Evolutionary conservation across 495 filamentous ascomycete species (phyloP).

Genomic region (Lasiosphaeris hirsuta): DNA sequence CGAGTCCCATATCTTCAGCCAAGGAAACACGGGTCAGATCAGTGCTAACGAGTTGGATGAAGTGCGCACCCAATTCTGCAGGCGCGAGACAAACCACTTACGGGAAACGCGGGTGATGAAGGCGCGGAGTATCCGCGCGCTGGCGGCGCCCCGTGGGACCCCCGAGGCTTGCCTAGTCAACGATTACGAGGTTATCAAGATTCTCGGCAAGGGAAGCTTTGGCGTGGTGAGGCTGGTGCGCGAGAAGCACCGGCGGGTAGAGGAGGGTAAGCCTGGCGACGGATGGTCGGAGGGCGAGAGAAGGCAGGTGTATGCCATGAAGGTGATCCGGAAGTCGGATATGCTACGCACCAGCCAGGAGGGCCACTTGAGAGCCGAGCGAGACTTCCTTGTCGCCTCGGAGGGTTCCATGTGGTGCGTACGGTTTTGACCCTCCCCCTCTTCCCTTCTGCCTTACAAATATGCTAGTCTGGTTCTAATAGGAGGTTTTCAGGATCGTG

Average conservation of each 20-base stretch:
- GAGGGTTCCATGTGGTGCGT: slow-evolving; percentile 71
- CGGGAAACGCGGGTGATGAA: slow-evolving; percentile 71
- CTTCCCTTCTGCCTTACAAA: background rate
- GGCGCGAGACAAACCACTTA: slow-evolving; percentile 70
- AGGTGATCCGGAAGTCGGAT: slow-evolving; percentile 86
- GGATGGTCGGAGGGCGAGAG: slow-evolving; percentile 25
- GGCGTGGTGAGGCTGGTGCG: slow-evolving; percentile 83
- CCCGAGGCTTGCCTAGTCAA: slow-evolving; percentile 30
- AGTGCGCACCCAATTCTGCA: slow-evolving; percentile 55
- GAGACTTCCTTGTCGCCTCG: slow-evolving; percentile 85
- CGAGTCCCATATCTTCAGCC: slow-evolving; percentile 56
- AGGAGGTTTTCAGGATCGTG: slow-evolving; percentile 55
- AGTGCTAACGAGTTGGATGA: slow-evolving; percentile 53
- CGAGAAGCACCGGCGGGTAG: slow-evolving; percentile 45
- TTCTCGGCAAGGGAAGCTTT: slow-evolving; percentile 95
- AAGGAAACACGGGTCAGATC: slow-evolving; percentile 34
- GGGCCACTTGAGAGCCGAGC: slow-evolving; percentile 84
- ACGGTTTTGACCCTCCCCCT: background rate
- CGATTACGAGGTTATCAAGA: slow-evolving; percentile 74
- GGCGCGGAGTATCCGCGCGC: slow-evolving; percentile 47
- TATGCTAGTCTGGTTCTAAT: slow-evolving; percentile 12
- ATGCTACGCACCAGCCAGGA: slow-evolving; percentile 91
- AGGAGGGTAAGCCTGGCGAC: background rate
- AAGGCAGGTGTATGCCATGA: slow-evolving; percentile 84
- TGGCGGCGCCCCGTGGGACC: slow-evolving; percentile 27